These are phyloP conservation scores for Carex arenaria DNA, from an alignment of 202 grass and related monocot genomes.

Conservation along the genomic window DNA sequence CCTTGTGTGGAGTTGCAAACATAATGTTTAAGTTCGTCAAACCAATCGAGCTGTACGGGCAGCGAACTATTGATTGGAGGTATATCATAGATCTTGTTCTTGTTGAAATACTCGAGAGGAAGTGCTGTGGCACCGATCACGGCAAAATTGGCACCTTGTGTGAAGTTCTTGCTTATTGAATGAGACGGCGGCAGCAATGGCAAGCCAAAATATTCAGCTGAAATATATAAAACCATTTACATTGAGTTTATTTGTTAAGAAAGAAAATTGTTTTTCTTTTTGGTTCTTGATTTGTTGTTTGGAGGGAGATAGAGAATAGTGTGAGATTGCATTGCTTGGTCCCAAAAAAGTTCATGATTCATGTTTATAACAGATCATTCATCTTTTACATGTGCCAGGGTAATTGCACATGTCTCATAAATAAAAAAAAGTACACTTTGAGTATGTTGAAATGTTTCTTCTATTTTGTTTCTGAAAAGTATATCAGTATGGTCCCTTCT, in stretches of 20 bases:
- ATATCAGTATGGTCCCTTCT: conserved; percentile 2
- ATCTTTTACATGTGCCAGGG: conserved; percentile 1
- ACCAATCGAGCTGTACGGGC: conserved; percentile 60
- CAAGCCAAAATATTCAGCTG: conserved; percentile 64
- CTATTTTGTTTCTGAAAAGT: conserved; percentile 17
- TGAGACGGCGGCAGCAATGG: conserved; percentile 76
- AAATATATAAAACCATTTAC: background rate
- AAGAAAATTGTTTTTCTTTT: background rate
- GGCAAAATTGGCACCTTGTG: conserved; percentile 86
- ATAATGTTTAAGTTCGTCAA: conserved; percentile 48
- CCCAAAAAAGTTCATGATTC: conserved; percentile 13
- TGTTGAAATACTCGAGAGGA: conserved; percentile 54
- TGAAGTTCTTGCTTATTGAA: conserved; percentile 68
- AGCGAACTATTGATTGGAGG: conserved; percentile 79
- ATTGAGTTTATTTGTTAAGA: background rate
- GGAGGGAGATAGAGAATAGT: background rate
- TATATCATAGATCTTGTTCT: conserved; percentile 68
- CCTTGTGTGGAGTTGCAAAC: conserved; percentile 43
- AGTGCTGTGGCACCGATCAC: conserved; percentile 77
- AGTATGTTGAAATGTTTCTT: background rate
- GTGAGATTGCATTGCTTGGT: background rate
- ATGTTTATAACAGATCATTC: background rate
- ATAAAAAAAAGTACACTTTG: background rate
- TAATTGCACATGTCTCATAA: conserved; percentile 5
- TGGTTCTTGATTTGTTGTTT: background rate